These are phyloP conservation scores for Paracorniculantispora psalliotae DNA, from an alignment of 2,329 filamentous ascomycete species.

Conservation along the genomic window DNA sequence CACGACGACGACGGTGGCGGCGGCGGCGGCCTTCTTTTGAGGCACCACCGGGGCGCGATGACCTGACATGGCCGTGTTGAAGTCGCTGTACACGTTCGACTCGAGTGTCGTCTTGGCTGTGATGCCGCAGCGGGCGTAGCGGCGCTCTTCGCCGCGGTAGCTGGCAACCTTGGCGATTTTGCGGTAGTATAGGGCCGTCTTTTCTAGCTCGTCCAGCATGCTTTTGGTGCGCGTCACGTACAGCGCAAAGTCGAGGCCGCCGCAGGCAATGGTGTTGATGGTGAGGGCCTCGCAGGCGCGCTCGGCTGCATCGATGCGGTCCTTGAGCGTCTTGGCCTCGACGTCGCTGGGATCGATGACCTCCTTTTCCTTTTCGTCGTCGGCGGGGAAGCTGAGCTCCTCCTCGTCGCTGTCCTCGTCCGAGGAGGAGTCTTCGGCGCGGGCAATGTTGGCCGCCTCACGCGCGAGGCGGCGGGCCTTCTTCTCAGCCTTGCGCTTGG, in stretches of 20 bases:
- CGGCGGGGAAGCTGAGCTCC: background rate
- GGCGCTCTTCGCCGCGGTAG: background rate
- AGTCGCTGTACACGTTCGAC: background rate
- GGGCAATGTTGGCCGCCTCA: background rate
- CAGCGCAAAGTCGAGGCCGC: slow-evolving; percentile 9
- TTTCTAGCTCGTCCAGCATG: background rate
- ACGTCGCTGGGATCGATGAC: background rate
- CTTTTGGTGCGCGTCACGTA: background rate
- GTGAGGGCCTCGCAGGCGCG: background rate
- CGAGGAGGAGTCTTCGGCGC: background rate
- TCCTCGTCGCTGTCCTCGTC: background rate
- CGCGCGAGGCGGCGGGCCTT: background rate
- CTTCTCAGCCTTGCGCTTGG: background rate
- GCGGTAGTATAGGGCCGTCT: background rate
- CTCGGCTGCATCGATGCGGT: background rate
- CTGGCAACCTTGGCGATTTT: background rate
- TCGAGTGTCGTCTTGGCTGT: background rate
- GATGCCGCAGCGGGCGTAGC: background rate
- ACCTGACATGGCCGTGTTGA: background rate
- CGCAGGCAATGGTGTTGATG: background rate
- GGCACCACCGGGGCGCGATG: no score
- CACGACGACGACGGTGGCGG: no score
- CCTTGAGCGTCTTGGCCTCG: background rate
- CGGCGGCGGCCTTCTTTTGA: no score
- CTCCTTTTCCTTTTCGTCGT: background rate